Evolutionary conservation across 306 rosid genomes (phyloP).

Genomic region (Vigna reflexopilosa): DNA sequence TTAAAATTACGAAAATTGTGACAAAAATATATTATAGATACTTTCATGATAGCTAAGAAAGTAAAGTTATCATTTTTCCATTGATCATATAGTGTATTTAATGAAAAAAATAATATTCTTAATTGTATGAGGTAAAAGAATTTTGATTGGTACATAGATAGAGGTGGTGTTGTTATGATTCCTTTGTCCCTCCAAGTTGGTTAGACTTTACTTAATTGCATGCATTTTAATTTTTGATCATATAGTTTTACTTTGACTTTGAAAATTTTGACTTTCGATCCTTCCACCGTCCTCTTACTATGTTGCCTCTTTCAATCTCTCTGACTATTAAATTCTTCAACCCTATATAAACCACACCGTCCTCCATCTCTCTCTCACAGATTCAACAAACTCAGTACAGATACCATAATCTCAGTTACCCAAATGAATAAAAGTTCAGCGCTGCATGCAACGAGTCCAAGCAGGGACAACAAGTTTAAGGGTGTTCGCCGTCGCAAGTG

Average conservation of each 20-base stretch:
- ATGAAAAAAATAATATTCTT: no score
- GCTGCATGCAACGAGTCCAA: slow-evolving; percentile 2
- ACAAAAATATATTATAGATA: no score
- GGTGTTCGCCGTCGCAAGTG: slow-evolving; percentile 85
- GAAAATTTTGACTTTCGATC: slow-evolving; percentile 48
- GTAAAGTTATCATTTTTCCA: neutral
- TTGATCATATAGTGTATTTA: no score
- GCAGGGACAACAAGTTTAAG: slow-evolving; percentile 52
- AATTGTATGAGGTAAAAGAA: no score
- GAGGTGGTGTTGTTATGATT: no score
- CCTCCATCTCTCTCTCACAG: neutral
- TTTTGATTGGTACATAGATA: no score
- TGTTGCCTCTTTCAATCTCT: neutral
- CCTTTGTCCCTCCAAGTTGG: slow-evolving; percentile 13
- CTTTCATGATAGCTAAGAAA: neutral
- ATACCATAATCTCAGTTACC: no score
- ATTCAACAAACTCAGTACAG: neutral
- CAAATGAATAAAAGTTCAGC: slow-evolving; percentile 51
- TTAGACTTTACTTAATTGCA: neutral
- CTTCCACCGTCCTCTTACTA: neutral
- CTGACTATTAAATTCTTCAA: slow-evolving; percentile 39
- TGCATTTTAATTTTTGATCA: no score
- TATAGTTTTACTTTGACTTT: slow-evolving; percentile 45
- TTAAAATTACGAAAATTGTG: no score
- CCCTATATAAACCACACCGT: neutral